Percentiles rank a stretch among this genome's conserved stretches.
phyloP scores from a whole-genome alignment of 768 basidiomycete genomes.

The Lactarius psammicola region DNA sequence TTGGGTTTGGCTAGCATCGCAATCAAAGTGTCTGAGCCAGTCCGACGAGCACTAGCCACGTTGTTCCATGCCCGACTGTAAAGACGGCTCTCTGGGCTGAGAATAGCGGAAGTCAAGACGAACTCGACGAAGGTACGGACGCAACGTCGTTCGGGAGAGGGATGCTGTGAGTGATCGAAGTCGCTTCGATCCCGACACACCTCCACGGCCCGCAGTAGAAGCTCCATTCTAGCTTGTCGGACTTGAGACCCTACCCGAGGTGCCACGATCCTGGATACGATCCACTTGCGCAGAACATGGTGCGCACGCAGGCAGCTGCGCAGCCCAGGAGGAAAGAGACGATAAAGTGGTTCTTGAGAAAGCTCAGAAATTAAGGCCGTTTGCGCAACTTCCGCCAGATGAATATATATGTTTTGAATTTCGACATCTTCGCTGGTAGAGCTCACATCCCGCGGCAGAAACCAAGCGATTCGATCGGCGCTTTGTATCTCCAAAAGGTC shows the following conservation, averaged over 20 bases:
- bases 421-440: conserved; percentile 63
- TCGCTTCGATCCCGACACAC: conserved; percentile 65
- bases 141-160: conserved; percentile 56
- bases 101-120: conserved; percentile 67
- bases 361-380: conserved; percentile 71
- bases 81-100: conserved; percentile 77
- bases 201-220: conserved; percentile 69
- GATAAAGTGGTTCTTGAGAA: conserved; percentile 66
- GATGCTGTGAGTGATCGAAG: conserved; percentile 35
- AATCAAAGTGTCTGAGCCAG: conserved; percentile 58
- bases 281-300: conserved; percentile 75
- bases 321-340: conserved; percentile 69
- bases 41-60: conserved; percentile 61
- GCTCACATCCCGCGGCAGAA: conserved; percentile 54
- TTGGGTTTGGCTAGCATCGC: conserved; percentile 54
- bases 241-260: conserved; percentile 59
- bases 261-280: conserved; percentile 64
- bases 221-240: conserved; percentile 72
- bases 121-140: conserved; percentile 81
- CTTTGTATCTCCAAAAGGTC: conserved; percentile 82
- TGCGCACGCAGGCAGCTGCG: conserved; percentile 78
- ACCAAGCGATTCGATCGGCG: conserved; percentile 79
- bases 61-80: conserved; percentile 78
- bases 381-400: conserved; percentile 69
- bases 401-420: conserved; percentile 74